phyloP scores from a whole-genome alignment of 2,329 filamentous ascomycete species.

The Curvularia verruculosa region DNA sequence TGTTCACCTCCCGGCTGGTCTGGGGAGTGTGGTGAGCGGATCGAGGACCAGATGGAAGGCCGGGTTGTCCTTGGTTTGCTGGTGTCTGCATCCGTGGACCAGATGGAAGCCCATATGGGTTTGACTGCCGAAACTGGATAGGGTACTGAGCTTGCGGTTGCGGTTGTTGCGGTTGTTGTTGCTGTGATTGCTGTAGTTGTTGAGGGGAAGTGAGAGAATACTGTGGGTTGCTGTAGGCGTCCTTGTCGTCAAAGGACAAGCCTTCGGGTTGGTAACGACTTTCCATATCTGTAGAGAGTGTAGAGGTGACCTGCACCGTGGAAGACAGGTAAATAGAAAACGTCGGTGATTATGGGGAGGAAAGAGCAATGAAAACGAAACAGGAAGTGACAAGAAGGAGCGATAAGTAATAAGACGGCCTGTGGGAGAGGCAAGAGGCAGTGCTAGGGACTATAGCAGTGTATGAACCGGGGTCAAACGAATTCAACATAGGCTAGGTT shows the following conservation, averaged over 20 bases:
- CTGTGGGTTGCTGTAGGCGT: constrained; percentile 29
- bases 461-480: constrained; percentile 32
- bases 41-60: constrained; percentile 16
- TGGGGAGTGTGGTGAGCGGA: constrained; percentile 14
- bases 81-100: constrained; percentile 24
- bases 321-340: constrained; percentile 24
- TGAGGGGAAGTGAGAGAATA: constrained; percentile 22
- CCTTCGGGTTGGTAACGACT: constrained; percentile 37
- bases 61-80: constrained; percentile 23
- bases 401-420: constrained; percentile 35
- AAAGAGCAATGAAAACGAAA: constrained; percentile 22
- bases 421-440: constrained; percentile 22
- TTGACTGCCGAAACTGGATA: constrained; percentile 12
- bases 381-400: constrained; percentile 19
- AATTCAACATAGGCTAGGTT: constrained; percentile 25
- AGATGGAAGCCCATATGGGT: constrained; percentile 17
- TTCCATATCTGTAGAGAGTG: constrained; percentile 36
- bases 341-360: constrained; percentile 22
- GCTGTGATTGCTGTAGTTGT: constrained; percentile 12
- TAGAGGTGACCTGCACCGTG: constrained; percentile 43
- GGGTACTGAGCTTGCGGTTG: constrained; percentile 23
- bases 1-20: constrained; percentile 12
- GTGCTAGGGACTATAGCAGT: constrained; percentile 26
- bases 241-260: constrained; percentile 33
- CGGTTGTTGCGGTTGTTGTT: neutral